Percentiles rank a stretch among this genome's conserved stretches.
Conservation (phyloP, 116 monocot genomes). For the Trichopus zeylanicus region DNA sequence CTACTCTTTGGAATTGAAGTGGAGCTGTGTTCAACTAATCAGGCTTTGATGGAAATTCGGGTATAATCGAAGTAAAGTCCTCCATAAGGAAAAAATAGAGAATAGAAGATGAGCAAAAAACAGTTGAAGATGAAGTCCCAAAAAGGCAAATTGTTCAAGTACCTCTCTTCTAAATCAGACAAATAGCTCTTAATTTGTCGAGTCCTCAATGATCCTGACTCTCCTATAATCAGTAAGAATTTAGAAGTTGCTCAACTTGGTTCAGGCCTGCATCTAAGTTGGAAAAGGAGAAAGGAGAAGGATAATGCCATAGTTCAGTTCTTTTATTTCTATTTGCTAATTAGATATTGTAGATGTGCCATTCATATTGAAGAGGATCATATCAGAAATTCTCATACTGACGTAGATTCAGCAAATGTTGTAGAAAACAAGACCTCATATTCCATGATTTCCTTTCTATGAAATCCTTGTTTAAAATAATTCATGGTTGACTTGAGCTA, state of each 20-base stretch:
- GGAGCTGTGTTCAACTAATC: constrained; percentile 97
- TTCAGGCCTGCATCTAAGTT: not conserved
- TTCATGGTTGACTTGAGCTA: no score
- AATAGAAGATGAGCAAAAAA: not conserved
- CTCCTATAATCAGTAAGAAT: constrained; percentile 24
- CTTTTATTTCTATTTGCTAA: no score
- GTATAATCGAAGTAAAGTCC: constrained; percentile 53
- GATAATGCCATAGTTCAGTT: no score
- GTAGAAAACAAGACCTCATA: no score
- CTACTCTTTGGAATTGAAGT: constrained; percentile 78
- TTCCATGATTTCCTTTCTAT: no score
- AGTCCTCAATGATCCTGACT: constrained; percentile 40
- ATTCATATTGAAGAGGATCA: no score
- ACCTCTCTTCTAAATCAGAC: constrained; percentile 73
- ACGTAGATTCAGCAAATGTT: no score
- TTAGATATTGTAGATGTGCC: no score
- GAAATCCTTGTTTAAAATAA: no score
- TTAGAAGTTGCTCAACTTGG: not conserved
- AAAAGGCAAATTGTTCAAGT: constrained; percentile 5
- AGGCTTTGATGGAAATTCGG: constrained; percentile 88
- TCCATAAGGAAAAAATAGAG: constrained; percentile 16
- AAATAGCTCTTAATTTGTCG: constrained; percentile 62
- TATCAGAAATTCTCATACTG: no score
- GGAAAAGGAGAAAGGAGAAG: no score
- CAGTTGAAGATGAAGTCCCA: not conserved